These are phyloP conservation scores for Cyclotella sp. DNA, from an alignment of 108 stramenopile genomes.

Conservation along the genomic window DNA sequence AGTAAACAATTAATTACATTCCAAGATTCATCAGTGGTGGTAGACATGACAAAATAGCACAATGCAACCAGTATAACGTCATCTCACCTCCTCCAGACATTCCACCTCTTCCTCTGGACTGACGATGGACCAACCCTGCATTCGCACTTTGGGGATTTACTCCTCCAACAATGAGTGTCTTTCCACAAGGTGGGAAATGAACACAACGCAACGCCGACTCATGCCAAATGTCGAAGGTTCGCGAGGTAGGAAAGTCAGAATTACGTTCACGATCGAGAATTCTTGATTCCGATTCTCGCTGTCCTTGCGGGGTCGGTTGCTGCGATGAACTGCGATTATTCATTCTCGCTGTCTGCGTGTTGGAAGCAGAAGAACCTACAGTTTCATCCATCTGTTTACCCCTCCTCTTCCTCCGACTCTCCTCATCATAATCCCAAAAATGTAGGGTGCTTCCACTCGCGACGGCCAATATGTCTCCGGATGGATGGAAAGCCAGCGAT, in stretches of 20 bases:
- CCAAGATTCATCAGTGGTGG: too few species aligned
- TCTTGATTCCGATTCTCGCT: slow-evolving; percentile 26
- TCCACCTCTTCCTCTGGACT: slow-evolving; percentile 38
- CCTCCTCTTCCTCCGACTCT: slow-evolving; percentile 31
- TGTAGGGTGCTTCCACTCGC: slow-evolving; percentile 90
- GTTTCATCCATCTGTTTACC: not conserved
- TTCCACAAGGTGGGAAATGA: slow-evolving; percentile 89
- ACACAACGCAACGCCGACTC: slow-evolving; percentile 85
- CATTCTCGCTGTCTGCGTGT: too few species aligned
- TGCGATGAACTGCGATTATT: not conserved
- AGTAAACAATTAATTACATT: too few species aligned
- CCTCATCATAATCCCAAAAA: slow-evolving; percentile 90
- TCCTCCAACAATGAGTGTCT: slow-evolving; percentile 87
- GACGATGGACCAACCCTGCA: slow-evolving; percentile 37
- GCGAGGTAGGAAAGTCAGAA: slow-evolving; percentile 36
- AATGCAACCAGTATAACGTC: too few species aligned
- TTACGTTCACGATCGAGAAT: slow-evolving; percentile 36
- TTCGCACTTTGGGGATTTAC: slow-evolving; percentile 67
- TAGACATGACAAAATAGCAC: too few species aligned
- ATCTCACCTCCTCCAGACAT: slow-evolving; percentile 39
- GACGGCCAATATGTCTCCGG: slow-evolving; percentile 86
- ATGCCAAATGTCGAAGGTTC: slow-evolving; percentile 43
- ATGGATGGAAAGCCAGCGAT: slow-evolving; percentile 93
- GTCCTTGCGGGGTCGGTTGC: not conserved
- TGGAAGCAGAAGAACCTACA: slow-evolving; percentile 1